These are phyloP conservation scores for Huntiella moniliformis DNA, from an alignment of 2,329 filamentous ascomycete genomes.

Conservation along the genomic window DNA sequence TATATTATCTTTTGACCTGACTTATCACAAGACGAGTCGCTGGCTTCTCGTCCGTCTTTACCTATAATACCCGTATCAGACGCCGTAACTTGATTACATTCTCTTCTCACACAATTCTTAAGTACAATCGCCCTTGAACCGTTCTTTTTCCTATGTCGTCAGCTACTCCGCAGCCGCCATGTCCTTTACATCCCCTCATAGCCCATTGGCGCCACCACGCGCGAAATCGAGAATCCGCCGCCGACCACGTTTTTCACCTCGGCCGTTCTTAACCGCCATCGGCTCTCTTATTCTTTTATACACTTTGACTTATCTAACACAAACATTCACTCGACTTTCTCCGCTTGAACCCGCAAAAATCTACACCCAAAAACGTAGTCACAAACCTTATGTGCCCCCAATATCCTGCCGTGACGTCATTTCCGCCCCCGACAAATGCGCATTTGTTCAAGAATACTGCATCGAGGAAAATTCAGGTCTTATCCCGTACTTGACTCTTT, in stretches of 20 bases:
- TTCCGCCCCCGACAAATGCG: constrained; percentile 60
- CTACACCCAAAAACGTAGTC: neutral
- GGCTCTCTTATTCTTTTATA: constrained; percentile 3
- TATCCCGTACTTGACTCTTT: constrained; percentile 71
- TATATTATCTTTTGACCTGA: no score
- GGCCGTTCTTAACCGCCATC: constrained; percentile 4
- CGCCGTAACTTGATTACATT: neutral
- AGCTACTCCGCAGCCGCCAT: neutral
- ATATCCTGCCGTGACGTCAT: constrained; percentile 62
- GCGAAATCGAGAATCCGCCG: neutral
- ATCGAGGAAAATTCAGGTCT: constrained; percentile 77
- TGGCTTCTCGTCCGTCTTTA: no score
- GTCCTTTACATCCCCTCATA: neutral
- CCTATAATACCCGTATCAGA: neutral
- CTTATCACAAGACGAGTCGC: no score
- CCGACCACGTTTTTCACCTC: neutral
- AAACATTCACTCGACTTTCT: neutral
- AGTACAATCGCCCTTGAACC: no score
- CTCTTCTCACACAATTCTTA: neutral
- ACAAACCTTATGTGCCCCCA: neutral
- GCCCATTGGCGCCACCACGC: no score
- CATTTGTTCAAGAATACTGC: constrained; percentile 68
- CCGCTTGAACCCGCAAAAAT: neutral
- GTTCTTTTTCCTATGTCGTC: neutral
- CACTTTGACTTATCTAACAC: constrained; percentile 4